Base-by-base conservation (phyloP, 1,139 yeast genomes). In the Yamadazyma spencermartinsiae region DNA sequence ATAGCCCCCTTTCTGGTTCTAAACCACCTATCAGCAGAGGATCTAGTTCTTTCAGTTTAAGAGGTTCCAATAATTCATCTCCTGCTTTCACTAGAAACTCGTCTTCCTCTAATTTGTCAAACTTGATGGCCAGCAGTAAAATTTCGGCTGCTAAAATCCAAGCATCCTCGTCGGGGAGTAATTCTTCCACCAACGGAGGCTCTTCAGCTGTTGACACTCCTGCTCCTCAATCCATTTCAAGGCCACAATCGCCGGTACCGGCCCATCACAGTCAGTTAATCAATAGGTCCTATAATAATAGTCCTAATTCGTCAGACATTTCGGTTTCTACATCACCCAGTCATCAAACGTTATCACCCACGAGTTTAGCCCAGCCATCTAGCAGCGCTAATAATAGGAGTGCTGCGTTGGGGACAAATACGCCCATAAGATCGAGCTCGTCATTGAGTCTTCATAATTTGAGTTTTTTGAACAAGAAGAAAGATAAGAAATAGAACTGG, bases 361-460 rank as follows among this genome's bases (percentile, higher is more conserved):
- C 36, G 32, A 41, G 46, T 23, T 44, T 48, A 14, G 52, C 48
- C 4, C 40, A 46, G 31, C 65, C 64, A 7, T 64, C 70, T 2
- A 52, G 58, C 30, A 60, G 66, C 43, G 71, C 72, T 2, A 51
- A 61, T 5, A 68, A 66, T 40, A 46, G 72, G 41, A 54, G 42
- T 35, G 64, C 65, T 3, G 49, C 48, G 11, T 18, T 43, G 11
- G 48, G 47, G 9, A 56, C 55, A 2, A 48, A 47, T 14, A 44
- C 45, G 4, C 61, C 63, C 11, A 34, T 51, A 32, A 45, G 54
- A 38, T 48, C 64, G 2, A 50, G 43, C 15, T 58, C 65, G 9
- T 54, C 60, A 42, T 49, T 61, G 38, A 60, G 56, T 43, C 53
- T 62, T 34, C 63, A 59, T 29, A 61, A 61, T 36, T 45, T 60